phyloP scores from a whole-genome alignment of 2,329 filamentous ascomycete species.

The Camptophora hylomeconis region DNA sequence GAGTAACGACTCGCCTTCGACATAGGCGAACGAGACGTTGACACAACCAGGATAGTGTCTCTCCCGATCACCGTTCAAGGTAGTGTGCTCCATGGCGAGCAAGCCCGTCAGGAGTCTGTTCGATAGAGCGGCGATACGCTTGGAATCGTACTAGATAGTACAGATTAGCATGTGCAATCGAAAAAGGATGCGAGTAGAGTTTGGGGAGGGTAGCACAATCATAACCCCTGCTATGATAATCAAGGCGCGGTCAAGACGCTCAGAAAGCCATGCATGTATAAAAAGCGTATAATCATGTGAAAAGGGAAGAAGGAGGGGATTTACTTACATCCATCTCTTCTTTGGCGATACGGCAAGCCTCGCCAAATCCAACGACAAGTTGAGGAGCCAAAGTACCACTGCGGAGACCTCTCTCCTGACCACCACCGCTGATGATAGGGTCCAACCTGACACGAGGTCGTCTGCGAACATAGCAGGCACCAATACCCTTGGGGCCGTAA shows the following conservation, averaged over 20 bases:
- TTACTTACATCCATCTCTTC: slow-evolving; percentile 76
- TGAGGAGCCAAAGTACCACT: slow-evolving; percentile 88
- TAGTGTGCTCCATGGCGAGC: slow-evolving; percentile 79
- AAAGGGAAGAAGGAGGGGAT: slow-evolving; percentile 6
- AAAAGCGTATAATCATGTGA: slow-evolving; percentile 64
- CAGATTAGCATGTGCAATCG: neutral
- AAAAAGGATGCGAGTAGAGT: no score
- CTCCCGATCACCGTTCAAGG: slow-evolving; percentile 71
- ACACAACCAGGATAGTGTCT: slow-evolving; percentile 92
- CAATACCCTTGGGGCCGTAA: slow-evolving; percentile 93
- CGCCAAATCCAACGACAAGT: slow-evolving; percentile 82
- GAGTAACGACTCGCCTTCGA: slow-evolving; percentile 91
- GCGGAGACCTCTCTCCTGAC: slow-evolving; percentile 86
- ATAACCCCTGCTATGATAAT: slow-evolving; percentile 56
- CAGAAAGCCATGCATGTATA: slow-evolving; percentile 81
- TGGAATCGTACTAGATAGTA: slow-evolving; percentile 73
- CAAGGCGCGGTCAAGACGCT: slow-evolving; percentile 46
- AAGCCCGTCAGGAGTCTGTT: slow-evolving; percentile 73
- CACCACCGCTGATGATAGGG: slow-evolving; percentile 89
- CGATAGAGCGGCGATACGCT: slow-evolving; percentile 70
- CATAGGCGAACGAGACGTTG: slow-evolving; percentile 96
- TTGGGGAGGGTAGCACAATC: slow-evolving; percentile 23
- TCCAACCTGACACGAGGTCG: slow-evolving; percentile 87
- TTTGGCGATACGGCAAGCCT: slow-evolving; percentile 83
- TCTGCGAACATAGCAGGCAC: slow-evolving; percentile 88